These are phyloP conservation scores for Wickerhamiella spandovensis DNA, from an alignment of 805 yeast genomes.

Conservation along the genomic window DNA sequence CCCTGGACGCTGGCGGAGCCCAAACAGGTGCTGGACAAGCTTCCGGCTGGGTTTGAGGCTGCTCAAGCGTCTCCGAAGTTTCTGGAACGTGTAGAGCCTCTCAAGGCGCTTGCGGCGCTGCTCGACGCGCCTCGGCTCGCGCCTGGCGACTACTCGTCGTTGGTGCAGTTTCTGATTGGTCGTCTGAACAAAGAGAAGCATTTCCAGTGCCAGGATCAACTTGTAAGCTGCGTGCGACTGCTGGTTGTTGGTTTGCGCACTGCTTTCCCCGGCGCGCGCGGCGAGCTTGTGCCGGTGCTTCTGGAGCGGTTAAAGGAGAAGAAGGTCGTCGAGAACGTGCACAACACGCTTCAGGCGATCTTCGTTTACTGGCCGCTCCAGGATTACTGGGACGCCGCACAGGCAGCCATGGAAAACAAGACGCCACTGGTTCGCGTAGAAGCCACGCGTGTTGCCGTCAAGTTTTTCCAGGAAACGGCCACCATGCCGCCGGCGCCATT, in stretches of 20 bases:
- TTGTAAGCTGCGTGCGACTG: constrained; percentile 50
- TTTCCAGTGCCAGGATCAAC: constrained; percentile 67
- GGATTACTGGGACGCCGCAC: constrained; percentile 18
- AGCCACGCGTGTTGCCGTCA: constrained; percentile 46
- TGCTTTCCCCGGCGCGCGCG: constrained; percentile 19
- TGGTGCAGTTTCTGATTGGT: constrained; percentile 53
- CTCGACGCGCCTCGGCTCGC: constrained; percentile 39
- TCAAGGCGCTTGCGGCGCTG: constrained; percentile 39
- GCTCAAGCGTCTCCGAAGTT: constrained; percentile 56
- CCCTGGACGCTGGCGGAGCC: constrained; percentile 63
- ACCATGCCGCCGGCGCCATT: constrained; percentile 39
- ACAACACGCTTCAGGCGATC: constrained; percentile 53
- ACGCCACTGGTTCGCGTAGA: constrained; percentile 74
- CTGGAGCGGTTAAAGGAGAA: constrained; percentile 82
- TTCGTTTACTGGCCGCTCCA: constrained; percentile 21
- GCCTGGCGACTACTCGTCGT: constrained; percentile 49
- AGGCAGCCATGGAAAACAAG: constrained; percentile 54
- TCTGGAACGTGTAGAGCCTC: constrained; percentile 83
- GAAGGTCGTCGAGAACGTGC: constrained; percentile 36
- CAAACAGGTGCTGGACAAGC: constrained; percentile 46
- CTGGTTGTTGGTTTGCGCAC: constrained; percentile 57
- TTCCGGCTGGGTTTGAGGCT: constrained; percentile 49
- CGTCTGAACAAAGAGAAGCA: constrained; percentile 73
- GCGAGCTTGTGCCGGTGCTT: constrained; percentile 41
- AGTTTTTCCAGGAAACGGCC: constrained; percentile 43